Evolutionary conservation across 768 basidiomycete species (phyloP).

Genomic region (Candolleomyces efflorescens): DNA sequence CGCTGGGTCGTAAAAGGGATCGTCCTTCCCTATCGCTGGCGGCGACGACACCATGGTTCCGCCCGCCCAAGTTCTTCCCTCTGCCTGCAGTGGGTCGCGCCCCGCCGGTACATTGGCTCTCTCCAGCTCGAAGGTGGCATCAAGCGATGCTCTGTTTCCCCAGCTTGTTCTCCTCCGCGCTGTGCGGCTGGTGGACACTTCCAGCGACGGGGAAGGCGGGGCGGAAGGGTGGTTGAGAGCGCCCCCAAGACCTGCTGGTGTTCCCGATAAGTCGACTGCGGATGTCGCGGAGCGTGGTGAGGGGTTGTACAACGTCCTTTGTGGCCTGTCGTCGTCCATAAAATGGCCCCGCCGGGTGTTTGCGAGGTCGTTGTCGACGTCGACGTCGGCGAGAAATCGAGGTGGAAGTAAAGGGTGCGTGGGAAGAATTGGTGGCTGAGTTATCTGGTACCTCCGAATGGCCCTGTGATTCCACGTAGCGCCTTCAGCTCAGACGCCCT

Average conservation of each 20-base stretch:
- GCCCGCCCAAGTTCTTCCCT: neutral
- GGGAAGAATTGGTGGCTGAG: too few relatives aligned
- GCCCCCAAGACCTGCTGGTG: conserved; percentile 1
- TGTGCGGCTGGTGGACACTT: neutral
- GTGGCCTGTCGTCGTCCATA: conserved; percentile 6
- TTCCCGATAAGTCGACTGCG: conserved; percentile 5
- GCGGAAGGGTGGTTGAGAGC: conserved; percentile 4
- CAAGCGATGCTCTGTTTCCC: conserved; percentile 10
- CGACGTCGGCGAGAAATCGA: neutral
- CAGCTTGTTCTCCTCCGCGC: conserved; percentile 5
- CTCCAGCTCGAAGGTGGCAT: conserved; percentile 6
- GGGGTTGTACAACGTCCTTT: neutral
- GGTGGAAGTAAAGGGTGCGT: too few relatives aligned
- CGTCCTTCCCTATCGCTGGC: conserved; percentile 6
- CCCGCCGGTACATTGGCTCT: neutral
- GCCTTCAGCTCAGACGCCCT: too few relatives aligned
- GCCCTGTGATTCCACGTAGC: too few relatives aligned
- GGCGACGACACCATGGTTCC: neutral
- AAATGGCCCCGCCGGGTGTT: neutral
- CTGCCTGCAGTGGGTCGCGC: conserved; percentile 3
- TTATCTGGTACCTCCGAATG: too few relatives aligned
- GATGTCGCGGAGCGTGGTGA: conserved; percentile 8
- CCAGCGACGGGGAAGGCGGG: conserved; percentile 7
- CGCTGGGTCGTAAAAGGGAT: conserved; percentile 2
- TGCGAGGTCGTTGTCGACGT: neutral